Base-by-base conservation (phyloP, 176 grass and related monocot genomes). In the Aegilops longissima region DNA sequence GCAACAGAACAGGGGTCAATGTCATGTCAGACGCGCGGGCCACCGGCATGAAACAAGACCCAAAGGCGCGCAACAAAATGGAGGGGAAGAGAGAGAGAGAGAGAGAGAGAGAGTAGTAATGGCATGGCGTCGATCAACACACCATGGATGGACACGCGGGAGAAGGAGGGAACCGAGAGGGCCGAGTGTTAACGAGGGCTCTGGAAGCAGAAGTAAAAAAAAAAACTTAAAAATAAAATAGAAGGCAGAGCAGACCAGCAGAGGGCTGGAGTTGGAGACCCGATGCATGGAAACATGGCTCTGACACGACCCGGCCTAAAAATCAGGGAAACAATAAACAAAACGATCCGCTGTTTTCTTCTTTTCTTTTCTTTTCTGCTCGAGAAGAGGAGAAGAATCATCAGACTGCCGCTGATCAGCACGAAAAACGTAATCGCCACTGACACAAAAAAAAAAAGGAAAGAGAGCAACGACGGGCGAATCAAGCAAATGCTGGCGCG, bases 21-120 rank as follows among this genome's bases (percentile, higher is more conserved):
- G 89, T 91, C 90, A 42, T 11, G 40, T 42, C 54, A 91, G 85
- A 27, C 82, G 84, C 77, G 82, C 90, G 14, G 82, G 12, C 78
- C 82, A 91, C 77, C 85, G 77, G 85, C 47, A 85, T 77, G n/a
- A 17, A 36, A 67, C 21, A 23, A 10, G 72, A 51, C 24, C 7
- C 24, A 30, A 17, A 54, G 56, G 56, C 59, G 59, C 59, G 59
- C 42, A 27, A 8, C 17, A 58, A 4, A 75, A 49, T 12, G 5
- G 21, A 76, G 27, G 12, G 5, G n/a, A 38, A 12, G 21, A 14
- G 18, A 23, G 7, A 6, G 10, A 35, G 76, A 27, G 27, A 27
- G 27, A 27, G 27, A 4, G 16, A 31, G 31, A 59, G 77, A 18
- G 14, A 21, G 80, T 3, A 51, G 31, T 44, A 44, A 44, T 44